Evolutionary conservation across 2,329 filamentous ascomycete species (phyloP).

Genomic region (Byssochlamys sp.): DNA sequence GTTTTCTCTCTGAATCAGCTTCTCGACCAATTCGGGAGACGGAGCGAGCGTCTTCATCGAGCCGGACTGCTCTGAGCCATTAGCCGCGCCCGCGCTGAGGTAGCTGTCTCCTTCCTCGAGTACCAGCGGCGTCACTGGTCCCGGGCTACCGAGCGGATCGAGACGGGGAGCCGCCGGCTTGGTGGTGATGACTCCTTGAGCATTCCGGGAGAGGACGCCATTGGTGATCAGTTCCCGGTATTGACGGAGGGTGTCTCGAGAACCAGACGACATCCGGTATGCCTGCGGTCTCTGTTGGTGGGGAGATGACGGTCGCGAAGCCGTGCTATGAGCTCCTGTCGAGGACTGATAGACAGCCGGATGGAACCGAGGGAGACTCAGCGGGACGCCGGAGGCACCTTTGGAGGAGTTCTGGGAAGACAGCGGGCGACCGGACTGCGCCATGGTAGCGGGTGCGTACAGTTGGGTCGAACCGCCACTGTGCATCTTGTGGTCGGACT

Average conservation of each 20-base stretch:
- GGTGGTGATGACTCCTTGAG: constrained; percentile 13
- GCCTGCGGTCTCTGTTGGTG: constrained; percentile 23
- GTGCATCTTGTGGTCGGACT: neutral
- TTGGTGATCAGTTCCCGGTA: constrained; percentile 36
- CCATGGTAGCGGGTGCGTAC: constrained; percentile 11
- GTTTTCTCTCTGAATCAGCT: constrained; percentile 1
- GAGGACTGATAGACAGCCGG: constrained; percentile 34
- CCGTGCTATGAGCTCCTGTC: constrained; percentile 12
- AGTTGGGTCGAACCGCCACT: neutral
- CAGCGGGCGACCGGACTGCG: constrained; percentile 25
- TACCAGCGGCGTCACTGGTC: constrained; percentile 37
- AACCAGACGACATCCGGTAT: constrained; percentile 24
- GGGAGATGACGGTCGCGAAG: constrained; percentile 22
- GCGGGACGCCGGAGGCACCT: constrained; percentile 27
- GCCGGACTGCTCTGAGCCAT: constrained; percentile 3
- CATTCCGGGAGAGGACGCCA: constrained; percentile 20
- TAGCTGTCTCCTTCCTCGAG: constrained; percentile 35
- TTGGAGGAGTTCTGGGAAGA: constrained; percentile 24
- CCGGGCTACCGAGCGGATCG: constrained; percentile 37
- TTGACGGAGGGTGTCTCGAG: constrained; percentile 31
- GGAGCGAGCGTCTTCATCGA: neutral
- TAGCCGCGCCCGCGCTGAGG: constrained; percentile 25
- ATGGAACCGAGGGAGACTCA: constrained; percentile 38
- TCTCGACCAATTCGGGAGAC: neutral
- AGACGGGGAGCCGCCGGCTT: constrained; percentile 37